A percentile compares a stretch with the other conserved stretches of the same genome.
Conservation (phyloP, 495 filamentous ascomycete species). For the Xylaria palmicola region DNA sequence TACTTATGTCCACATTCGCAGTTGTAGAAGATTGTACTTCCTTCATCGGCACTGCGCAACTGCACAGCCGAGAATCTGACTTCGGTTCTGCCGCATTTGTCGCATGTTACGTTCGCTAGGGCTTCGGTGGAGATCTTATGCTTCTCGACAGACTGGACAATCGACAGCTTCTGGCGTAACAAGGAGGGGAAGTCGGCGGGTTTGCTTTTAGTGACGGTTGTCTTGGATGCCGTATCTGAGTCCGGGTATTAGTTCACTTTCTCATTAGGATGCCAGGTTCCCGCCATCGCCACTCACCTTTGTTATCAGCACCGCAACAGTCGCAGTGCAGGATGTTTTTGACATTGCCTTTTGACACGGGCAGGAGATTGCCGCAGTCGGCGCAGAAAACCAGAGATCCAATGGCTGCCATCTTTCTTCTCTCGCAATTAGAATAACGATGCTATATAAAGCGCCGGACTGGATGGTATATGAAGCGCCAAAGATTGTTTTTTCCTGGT, state of each 20-base stretch:
- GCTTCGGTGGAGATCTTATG: constrained; percentile 76
- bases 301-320: constrained; percentile 79
- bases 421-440: neutral
- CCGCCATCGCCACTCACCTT: constrained; percentile 54
- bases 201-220: constrained; percentile 79
- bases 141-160: constrained; percentile 76
- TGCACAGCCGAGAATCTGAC: constrained; percentile 86
- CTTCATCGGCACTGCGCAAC: constrained; percentile 90
- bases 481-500: neutral
- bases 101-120: constrained; percentile 66
- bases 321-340: constrained; percentile 77
- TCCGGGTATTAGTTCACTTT: constrained; percentile 11
- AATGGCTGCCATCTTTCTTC: constrained; percentile 72
- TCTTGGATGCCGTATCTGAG: constrained; percentile 76
- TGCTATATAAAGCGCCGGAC: neutral
- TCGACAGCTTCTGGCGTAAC: constrained; percentile 79
- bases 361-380: constrained; percentile 88
- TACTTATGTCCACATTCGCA: constrained; percentile 87
- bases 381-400: constrained; percentile 92
- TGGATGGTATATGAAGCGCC: neutral
- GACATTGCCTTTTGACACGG: constrained; percentile 69
- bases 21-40: constrained; percentile 82
- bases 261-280: neutral
- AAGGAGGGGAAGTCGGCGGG: constrained; percentile 83
- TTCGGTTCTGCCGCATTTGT: constrained; percentile 76